Evolutionary conservation across 208 protist species (phyloP).

Genomic region (Leishmania aethiopica): DNA sequence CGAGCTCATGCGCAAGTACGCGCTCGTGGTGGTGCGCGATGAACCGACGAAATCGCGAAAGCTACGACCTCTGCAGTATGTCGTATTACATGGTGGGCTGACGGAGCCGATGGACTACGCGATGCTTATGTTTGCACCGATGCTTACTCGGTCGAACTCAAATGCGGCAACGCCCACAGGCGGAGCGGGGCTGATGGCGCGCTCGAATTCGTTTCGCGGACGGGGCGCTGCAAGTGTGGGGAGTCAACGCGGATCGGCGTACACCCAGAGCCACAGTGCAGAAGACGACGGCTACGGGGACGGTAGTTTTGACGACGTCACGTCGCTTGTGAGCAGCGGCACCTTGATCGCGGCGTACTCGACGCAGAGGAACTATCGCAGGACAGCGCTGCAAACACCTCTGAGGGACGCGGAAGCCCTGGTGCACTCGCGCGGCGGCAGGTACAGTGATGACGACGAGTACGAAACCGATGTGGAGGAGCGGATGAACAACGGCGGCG

Average conservation of each 20-base stretch:
- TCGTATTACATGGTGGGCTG: constrained; percentile 84
- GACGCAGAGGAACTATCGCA: neutral
- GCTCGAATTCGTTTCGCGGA: neutral
- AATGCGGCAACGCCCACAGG: neutral
- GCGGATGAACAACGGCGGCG: neutral
- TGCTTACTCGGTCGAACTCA: constrained; percentile 27
- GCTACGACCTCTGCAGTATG: constrained; percentile 48
- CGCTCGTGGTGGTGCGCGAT: constrained; percentile 50
- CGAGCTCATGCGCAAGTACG: constrained; percentile 83
- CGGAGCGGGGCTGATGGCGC: neutral
- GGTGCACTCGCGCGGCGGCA: neutral
- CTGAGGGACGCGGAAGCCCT: neutral
- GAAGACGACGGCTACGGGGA: neutral
- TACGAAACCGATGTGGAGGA: neutral
- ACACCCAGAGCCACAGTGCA: neutral
- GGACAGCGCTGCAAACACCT: neutral
- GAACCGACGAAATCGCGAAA: constrained; percentile 16
- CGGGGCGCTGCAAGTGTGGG: neutral
- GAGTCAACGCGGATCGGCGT: neutral
- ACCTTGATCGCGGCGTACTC: neutral
- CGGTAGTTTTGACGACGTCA: neutral
- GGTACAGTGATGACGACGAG: constrained; percentile 22
- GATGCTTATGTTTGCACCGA: constrained; percentile 77
- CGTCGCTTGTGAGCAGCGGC: neutral
- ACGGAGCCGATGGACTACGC: constrained; percentile 59